These are phyloP conservation scores for Auriscalpium vulgare DNA, from an alignment of 768 basidiomycete species.

Conservation along the genomic window DNA sequence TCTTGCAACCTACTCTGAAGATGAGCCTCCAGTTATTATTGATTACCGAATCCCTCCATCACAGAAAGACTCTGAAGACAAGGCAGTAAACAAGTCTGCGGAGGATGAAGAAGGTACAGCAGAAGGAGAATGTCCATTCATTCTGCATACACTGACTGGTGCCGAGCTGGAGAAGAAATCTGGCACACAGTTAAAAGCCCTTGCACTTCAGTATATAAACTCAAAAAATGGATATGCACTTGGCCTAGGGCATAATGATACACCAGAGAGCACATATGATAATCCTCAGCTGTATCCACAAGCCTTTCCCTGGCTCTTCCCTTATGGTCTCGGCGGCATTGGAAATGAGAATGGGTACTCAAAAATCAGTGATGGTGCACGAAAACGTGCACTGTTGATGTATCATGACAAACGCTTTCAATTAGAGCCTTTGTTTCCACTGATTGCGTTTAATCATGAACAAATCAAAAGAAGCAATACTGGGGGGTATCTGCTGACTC, in stretches of 20 bases:
- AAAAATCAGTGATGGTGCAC: conserved; percentile 23
- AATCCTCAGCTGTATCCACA: conserved; percentile 29
- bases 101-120: conserved; percentile 21
- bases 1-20: conserved; percentile 13
- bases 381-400: conserved; percentile 20
- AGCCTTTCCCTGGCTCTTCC: conserved; percentile 36
- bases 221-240: conserved; percentile 19
- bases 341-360: conserved; percentile 11
- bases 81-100: conserved; percentile 19
- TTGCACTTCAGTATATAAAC: conserved; percentile 23
- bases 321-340: conserved; percentile 31
- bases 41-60: not conserved
- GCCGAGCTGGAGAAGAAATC: conserved; percentile 11
- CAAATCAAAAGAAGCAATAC: conserved; percentile 25
- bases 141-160: conserved; percentile 29
- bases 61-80: not conserved
- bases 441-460: conserved; percentile 31
- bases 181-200: conserved; percentile 6
- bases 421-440: conserved; percentile 27
- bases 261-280: conserved; percentile 24
- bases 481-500: conserved; percentile 18
- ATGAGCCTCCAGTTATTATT: conserved; percentile 16
- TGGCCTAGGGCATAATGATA: conserved; percentile 20
- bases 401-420: conserved; percentile 36
- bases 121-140: conserved; percentile 28